Base-by-base conservation (phyloP, 1,139 yeast genomes). In the Yamadazyma diospyri region DNA sequence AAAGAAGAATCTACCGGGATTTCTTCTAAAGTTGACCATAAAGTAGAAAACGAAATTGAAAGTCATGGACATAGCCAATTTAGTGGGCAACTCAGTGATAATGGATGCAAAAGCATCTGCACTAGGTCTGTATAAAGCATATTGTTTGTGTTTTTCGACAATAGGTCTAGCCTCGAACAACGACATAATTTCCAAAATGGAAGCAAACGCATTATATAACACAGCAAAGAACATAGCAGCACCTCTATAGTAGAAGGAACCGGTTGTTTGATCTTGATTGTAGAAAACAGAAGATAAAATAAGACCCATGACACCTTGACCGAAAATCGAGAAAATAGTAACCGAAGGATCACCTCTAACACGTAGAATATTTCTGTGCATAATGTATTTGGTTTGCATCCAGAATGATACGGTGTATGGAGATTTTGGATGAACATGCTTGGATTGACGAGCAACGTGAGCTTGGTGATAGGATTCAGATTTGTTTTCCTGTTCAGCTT, bases 191-290 rank as follows among this genome's bases (percentile, higher is more conserved):
- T 85, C 94, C 53, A 84, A 66, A 46, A 83, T 61, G 13, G 88
- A 81, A 13, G 84, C 66, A 57, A 85, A 80, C 12, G 89, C 86
- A 54, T 84, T 83, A 59, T 81, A 83, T 49, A 85, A 65, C 32
- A 82, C 73, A 30, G 94, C 84, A 53, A 83, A 83, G 62, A 84
- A 86, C 64, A 86, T 58, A 16, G 83, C 71, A 16, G 89, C 81
- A 43, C 83, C 78, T 48, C 95, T 71, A 43, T 64, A 70, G 52
- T 73, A 82, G 55, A 84, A 81, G 2, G 84, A 72, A 9, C 47
- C 56, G 1, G 64, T 59, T 16, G 51, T 54, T 3, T 53, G 46
- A 3, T 53, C 57, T 44, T 81, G 51, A 48, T 84, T 81, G 64
- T 76, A 85, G 53, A 82, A 85, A 50, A 86, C 76, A 1, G 95